Evolutionary conservation across 1,139 yeast genomes (phyloP).

Genomic region (Candida sp.): DNA sequence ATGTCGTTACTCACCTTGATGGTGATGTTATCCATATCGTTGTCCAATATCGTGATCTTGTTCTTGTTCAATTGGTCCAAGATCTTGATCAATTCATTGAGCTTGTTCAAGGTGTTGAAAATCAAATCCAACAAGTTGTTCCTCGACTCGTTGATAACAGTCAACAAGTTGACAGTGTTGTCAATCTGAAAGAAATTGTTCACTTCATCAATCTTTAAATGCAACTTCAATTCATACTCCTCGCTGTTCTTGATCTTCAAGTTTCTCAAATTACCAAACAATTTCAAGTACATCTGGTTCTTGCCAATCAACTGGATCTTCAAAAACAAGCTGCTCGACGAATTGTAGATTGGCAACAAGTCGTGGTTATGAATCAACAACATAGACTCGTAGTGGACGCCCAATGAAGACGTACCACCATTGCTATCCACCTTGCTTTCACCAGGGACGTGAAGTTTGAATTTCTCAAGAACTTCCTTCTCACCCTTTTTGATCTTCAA

Average conservation of each 20-base stretch:
- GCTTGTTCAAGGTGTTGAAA: constrained; percentile 34
- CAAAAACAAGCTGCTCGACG: constrained; percentile 40
- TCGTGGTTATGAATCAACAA: constrained; percentile 37
- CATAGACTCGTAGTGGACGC: constrained; percentile 27
- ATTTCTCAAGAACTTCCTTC: constrained; percentile 13
- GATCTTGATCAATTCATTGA: constrained; percentile 36
- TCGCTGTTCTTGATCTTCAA: constrained; percentile 17
- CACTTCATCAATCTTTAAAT: constrained; percentile 23
- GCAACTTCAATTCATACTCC: constrained; percentile 21
- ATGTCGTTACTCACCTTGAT: constrained; percentile 31
- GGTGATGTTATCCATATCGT: constrained; percentile 31
- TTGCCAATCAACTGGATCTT: constrained; percentile 30
- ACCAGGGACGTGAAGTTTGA: constrained; percentile 12
- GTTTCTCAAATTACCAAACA: constrained; percentile 36
- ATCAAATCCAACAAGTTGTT: constrained; percentile 25
- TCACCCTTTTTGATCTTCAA: constrained; percentile 24
- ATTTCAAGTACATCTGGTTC: constrained; percentile 28
- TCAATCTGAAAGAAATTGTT: constrained; percentile 32
- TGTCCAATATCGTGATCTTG: constrained; percentile 30
- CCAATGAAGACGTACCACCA: background rate
- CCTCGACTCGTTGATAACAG: constrained; percentile 21
- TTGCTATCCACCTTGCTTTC: background rate
- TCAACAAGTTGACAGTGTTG: constrained; percentile 29
- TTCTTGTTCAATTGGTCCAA: constrained; percentile 36
- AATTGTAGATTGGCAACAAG: constrained; percentile 38